Base-by-base conservation (phyloP, 345 rosid species). In the Arabidopsis arenosa region DNA sequence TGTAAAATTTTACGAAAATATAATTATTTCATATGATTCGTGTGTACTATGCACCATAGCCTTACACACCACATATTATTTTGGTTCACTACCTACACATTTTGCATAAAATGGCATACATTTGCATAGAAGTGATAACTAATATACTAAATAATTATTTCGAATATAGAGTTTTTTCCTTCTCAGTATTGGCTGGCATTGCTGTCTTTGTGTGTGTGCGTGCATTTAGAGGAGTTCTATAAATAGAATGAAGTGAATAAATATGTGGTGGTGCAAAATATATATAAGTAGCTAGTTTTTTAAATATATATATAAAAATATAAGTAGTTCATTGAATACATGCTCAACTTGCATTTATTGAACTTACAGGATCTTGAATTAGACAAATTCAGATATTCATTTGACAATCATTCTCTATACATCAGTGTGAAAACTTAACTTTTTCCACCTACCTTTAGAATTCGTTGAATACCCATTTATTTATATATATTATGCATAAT, bases 281-380 rank as follows among this genome's bases (percentile, higher is more conserved):
- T 14, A 63, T 28, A 47, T 37, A 37, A 63, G 36, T 63, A 69
- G 58, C 45, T 70, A 14, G 32, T 28, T 28, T 28, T 53, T 4
- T 49, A 21, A 18, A 41, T 59, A 74, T 66, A 44, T 49, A 49
- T 59, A 64, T 26, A 62, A 65, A n/a, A 36, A 71, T 40, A 28
- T 59, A 66, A 39, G 72, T 15, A 37, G 54, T 64, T 57, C 76
- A 70, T 48, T 77, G 77, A 77, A 72, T 75, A 84, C 63, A 84
- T 86, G 77, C 85, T 78, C 70, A 62, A 60, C 74, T 72, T 78
- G 90, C 90, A 89, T 89, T 89, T 87, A 84, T 81, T 84, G 83
- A 80, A 72, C 80, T 36, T 18, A 68, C 80, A 72, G 77, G 69
- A 78, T 78, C 68, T 72, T 72, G 26, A 72, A 66, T 9, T 72